Evolutionary conservation across 768 basidiomycete genomes (phyloP), one percentile per base, ranked within the genome.

Genomic region (Baorangia bicolor): DNA sequence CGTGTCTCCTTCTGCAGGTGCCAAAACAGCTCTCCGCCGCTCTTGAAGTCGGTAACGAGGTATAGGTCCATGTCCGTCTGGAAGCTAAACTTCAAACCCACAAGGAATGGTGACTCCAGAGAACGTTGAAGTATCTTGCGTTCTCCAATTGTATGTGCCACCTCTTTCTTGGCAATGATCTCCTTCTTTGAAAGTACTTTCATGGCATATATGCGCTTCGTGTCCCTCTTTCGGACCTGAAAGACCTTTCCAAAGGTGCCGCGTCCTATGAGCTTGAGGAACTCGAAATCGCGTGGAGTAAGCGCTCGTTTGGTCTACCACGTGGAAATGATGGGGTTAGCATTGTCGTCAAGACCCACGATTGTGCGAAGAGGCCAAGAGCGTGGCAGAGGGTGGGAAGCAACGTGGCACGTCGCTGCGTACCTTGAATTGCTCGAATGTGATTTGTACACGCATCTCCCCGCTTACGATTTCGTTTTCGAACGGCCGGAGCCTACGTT

Each of bases 131-230:
- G 83, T 69, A 99, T 98, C 79, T 98, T 98, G 73, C 97, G 88
- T 74, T 99, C 97, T 63, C 97, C 97, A 53, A 99, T 98, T 16
- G 97, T 99, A 72, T 99, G 97, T 10, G 96, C 96, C 42, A 99
- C 94, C 73, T 99, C 97, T 74, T 98, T 98, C 81, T 98, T 98
- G 25, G 92, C 95, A 51, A 98, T 86, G 64, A 99, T 98, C 74
- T 99, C 97, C 79, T 93, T 95, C 77, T 99, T 99, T 31, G 92
- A 95, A 37, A 99, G 81, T 53, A 98, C 92, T 69, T 99, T 99
- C 96, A 99, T 98, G 49, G 97, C 97, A 77, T 98, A 99, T 75
- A 99, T 98, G 43, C 97, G 91, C 73, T 93, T 91, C 39, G 97
- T 99, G 77, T 99, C 95, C 71, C 81, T 87, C 77, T 99, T 99